Conservation (phyloP, 352 stramenopile species). For the Phytophthora lateralis region DNA sequence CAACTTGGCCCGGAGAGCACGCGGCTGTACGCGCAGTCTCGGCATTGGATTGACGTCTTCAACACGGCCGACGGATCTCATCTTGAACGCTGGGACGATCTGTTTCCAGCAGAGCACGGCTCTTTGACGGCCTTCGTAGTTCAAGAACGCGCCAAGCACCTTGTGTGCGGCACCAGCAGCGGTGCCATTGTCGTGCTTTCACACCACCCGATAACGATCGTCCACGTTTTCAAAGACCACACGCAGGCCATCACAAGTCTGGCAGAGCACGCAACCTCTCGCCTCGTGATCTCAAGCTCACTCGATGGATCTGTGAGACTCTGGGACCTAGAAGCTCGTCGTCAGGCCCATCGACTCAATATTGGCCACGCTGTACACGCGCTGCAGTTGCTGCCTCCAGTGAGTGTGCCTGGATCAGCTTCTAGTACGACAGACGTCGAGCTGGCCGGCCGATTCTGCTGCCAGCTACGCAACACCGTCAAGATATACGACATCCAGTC, state of each 20-base stretch:
- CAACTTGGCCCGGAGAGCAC: constrained; percentile 50
- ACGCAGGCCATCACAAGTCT: constrained; percentile 62
- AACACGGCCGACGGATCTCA: constrained; percentile 46
- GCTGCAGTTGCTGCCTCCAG: constrained; percentile 47
- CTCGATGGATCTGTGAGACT: constrained; percentile 69
- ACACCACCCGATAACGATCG: constrained; percentile 54
- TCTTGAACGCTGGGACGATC: constrained; percentile 57
- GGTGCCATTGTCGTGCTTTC: constrained; percentile 65
- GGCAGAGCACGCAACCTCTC: constrained; percentile 51
- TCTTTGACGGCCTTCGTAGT: constrained; percentile 69
- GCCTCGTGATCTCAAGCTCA: constrained; percentile 71
- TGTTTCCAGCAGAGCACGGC: constrained; percentile 58
- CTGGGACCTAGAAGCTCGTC: constrained; percentile 69
- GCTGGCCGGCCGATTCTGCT: constrained; percentile 59
- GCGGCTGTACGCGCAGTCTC: constrained; percentile 55
- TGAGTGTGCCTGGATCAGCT: constrained; percentile 2
- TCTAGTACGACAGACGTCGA: constrained; percentile 21
- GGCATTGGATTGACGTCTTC: constrained; percentile 62
- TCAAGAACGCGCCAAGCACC: constrained; percentile 69
- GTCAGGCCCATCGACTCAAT: constrained; percentile 67
- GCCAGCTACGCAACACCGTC: constrained; percentile 57
- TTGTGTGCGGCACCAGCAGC: constrained; percentile 65
- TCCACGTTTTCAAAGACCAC: constrained; percentile 78
- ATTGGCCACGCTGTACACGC: constrained; percentile 49
- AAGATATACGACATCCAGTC: constrained; percentile 70